Base-by-base conservation (phyloP, 2,329 filamentous ascomycete species). In the Cercospora zeae-maydis region DNA sequence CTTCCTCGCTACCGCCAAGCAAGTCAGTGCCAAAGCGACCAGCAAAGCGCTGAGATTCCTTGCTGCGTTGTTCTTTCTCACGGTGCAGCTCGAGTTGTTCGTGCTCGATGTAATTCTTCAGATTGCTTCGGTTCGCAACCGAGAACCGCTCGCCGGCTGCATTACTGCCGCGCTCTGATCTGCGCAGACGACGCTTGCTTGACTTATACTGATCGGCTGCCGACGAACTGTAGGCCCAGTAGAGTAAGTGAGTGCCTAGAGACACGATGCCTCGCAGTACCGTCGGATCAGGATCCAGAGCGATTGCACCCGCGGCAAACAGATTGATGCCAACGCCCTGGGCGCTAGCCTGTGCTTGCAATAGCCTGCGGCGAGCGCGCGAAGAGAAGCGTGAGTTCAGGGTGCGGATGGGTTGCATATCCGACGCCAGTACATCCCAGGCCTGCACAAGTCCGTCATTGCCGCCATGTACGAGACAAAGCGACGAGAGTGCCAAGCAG, bases 371-470 rank as follows among this genome's bases (percentile, higher is more conserved):
- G 66, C 93, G 90, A 56, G 93, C 89, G 30, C 92, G 87, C 7
- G 90, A 88, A 1, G 90, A 90, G 68, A 93, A 92, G 13, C 90
- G 87, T 2, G 92, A 91, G 73, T 96, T 93, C 59, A 99, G 81
- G 0, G 92, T 98, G 39, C 92, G 87, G 57, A 98, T 84, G 0
- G 95, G 91, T 19, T 88, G 86, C 16, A 83, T 77, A 0, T 84
- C 89, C 1, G 93, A 98, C 0, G 88, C 91, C 52, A 99, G 80
- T n/a, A 90, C 91, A 78, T 99, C 95, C 95, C 95, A 99, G 5
- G 92, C 91, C 75, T 98, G 95, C 4, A 96, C 93, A 2, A 98
- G 84, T 0, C 95, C 93, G 77, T 99, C 95, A 69, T 90, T 96
- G 27, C 95, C 95, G 55, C 95, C 95, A 74, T 96, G 91, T 6